Evolutionary conservation across 495 filamentous ascomycete species (phyloP), one percentile per base, ranked within the genome.

Genomic region (Venustampulla echinocandica): DNA sequence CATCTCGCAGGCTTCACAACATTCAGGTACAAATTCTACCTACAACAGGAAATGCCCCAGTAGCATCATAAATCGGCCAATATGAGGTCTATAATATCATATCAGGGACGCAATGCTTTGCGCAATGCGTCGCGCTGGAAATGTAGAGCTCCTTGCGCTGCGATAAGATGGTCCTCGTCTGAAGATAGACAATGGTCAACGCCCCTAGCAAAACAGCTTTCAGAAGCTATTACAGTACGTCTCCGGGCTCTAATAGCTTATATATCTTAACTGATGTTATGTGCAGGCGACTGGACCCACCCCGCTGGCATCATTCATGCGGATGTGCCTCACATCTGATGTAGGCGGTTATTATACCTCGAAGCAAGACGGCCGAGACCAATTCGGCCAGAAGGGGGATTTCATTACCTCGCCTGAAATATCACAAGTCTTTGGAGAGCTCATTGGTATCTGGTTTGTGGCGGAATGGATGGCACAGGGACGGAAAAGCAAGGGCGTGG

Each of bases 401-500:
- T 98, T 98, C 49, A 84, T 96, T 35, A 98, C 92, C 0, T 95
- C 88, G 4, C 92, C 92, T 0, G 92, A 98, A 64, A 96, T 98
- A 55, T 95, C 88, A 2, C 92, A 98, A 61, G 76, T 96, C 13
- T 97, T 97, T 67, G 92, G 92, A 18, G 92, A 98, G 63, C 73
- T 98, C 14, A 67, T 95, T 37, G 92, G 88, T 1, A 76, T 98
- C 56, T 98, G 92, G 92, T 79, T 93, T 36, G 79, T 96, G 21
- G 74, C 93, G 23, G 92, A 98, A 70, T 97, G 92, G 90, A 84
- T 97, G 66, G 77, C 83, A 20, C 92, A 97, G 61, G 90, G 88
- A 6, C 69, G 74, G 42, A 78, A 61, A 43, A 43, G 34, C 4
- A 71, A 72, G 25, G 83, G 84, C 19, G 79, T 95, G 14, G 81